These are phyloP conservation scores for Acer campestre DNA, from an alignment of 345 rosid species.

Conservation along the genomic window DNA sequence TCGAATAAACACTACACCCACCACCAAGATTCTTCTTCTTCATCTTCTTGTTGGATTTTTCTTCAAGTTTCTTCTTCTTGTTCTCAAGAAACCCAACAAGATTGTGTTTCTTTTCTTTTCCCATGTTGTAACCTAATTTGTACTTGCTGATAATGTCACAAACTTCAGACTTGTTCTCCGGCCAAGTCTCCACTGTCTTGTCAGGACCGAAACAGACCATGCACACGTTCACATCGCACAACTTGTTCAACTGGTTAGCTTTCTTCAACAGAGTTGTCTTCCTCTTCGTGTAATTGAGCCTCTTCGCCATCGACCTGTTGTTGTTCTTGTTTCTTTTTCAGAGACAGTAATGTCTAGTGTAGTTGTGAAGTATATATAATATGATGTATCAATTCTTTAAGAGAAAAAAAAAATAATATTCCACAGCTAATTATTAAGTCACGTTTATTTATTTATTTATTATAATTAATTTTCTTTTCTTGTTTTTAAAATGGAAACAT, in stretches of 20 bases:
- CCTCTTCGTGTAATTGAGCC: not conserved
- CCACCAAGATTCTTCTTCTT: not conserved
- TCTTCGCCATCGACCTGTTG: not conserved
- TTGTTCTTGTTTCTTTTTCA: not conserved
- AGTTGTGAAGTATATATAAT: too few species aligned
- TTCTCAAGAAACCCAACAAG: not conserved
- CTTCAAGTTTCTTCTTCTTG: not conserved
- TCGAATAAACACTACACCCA: not conserved
- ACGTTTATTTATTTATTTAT: too few species aligned
- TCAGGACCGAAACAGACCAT: conserved; percentile 1
- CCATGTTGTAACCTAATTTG: not conserved
- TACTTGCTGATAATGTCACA: not conserved
- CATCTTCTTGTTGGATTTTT: not conserved
- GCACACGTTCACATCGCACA: conserved; percentile 12
- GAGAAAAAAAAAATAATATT: too few species aligned
- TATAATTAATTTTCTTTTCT: too few species aligned
- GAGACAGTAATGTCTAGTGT: too few species aligned
- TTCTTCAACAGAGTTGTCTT: conserved; percentile 20
- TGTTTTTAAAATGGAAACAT: too few species aligned
- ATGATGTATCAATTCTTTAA: too few species aligned
- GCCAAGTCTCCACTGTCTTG: conserved; percentile 15
- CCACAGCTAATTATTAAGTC: too few species aligned
- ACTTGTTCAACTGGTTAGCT: conserved; percentile 1
- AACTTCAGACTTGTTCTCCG: not conserved
- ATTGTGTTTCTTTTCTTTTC: not conserved